These are phyloP conservation scores for Rhizophagus clarus DNA, from an alignment of 192 early-diverging fungal genomes.

Conservation along the genomic window DNA sequence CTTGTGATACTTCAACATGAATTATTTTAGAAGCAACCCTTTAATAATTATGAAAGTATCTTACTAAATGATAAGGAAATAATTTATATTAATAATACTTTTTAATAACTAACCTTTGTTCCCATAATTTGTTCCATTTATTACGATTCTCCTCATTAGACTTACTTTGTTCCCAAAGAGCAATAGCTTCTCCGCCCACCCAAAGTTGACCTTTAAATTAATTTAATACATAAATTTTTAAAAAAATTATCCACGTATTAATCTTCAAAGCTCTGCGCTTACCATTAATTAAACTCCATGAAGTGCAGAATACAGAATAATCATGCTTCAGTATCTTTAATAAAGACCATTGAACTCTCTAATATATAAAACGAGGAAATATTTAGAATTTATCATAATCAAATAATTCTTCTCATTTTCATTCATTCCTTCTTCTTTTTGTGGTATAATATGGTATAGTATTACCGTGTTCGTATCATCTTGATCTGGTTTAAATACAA, in stretches of 20 bases:
- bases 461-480: slow-evolving; percentile 20
- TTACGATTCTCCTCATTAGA: neutral
- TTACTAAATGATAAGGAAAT: neutral
- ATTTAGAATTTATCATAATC: neutral
- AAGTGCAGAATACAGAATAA: slow-evolving; percentile 18
- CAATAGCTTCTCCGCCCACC: slow-evolving; percentile 41
- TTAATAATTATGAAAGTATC: neutral
- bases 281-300: slow-evolving; percentile 22
- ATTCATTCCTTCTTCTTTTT: no score
- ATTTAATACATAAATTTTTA: neutral
- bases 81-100: neutral
- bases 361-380: neutral
- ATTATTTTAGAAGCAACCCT: slow-evolving; percentile 46
- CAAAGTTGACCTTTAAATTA: slow-evolving; percentile 36
- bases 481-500: slow-evolving; percentile 26
- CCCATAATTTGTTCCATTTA: slow-evolving; percentile 45
- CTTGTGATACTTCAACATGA: slow-evolving; percentile 61
- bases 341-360: slow-evolving; percentile 10
- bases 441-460: neutral
- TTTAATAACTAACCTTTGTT: slow-evolving; percentile 38
- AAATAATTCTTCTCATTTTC: no score
- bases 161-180: slow-evolving; percentile 37
- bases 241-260: neutral
- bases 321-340: slow-evolving; percentile 26
- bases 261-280: neutral